Percentiles rank a stretch among this genome's conserved stretches.
phyloP scores from a whole-genome alignment of 345 rosid species.

The Moricandia arvensis region DNA sequence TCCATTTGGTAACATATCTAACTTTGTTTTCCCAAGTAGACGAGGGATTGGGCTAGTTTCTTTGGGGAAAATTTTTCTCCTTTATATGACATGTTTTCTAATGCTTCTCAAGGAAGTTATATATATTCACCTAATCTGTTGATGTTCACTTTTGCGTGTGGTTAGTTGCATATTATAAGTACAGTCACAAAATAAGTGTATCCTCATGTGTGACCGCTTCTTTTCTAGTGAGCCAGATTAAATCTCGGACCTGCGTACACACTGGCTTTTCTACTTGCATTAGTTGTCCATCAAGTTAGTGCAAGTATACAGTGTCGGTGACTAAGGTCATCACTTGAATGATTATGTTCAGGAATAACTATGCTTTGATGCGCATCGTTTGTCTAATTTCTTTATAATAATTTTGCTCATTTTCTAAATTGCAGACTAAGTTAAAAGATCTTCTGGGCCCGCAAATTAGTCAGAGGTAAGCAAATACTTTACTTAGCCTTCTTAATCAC shows the following conservation, averaged over 20 bases:
- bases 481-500: slow-evolving; percentile 30
- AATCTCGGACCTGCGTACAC: neutral
- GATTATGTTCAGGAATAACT: slow-evolving; percentile 15
- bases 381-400: slow-evolving; percentile 10
- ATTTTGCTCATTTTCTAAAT: slow-evolving; percentile 10
- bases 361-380: slow-evolving; percentile 21
- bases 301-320: neutral
- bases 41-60: slow-evolving; percentile 10
- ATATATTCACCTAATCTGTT: slow-evolving; percentile 34
- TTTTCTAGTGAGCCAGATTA: neutral
- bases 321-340: slow-evolving; percentile 17
- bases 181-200: slow-evolving; percentile 10
- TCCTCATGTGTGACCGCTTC: slow-evolving; percentile 15
- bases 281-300: neutral
- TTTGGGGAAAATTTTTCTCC: slow-evolving; percentile 9
- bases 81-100: slow-evolving; percentile 20
- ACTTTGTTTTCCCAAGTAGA: neutral
- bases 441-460: slow-evolving; percentile 31
- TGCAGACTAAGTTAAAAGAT: slow-evolving; percentile 30
- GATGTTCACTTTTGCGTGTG: slow-evolving; percentile 28
- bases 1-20: slow-evolving; percentile 44
- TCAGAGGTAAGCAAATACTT: slow-evolving; percentile 32
- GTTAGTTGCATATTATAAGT: slow-evolving; percentile 5
- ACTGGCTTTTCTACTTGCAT: neutral
- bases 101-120: slow-evolving; percentile 24